Conservation (phyloP, 2,329 filamentous ascomycete genomes). For the Aspergillus neotritici region DNA sequence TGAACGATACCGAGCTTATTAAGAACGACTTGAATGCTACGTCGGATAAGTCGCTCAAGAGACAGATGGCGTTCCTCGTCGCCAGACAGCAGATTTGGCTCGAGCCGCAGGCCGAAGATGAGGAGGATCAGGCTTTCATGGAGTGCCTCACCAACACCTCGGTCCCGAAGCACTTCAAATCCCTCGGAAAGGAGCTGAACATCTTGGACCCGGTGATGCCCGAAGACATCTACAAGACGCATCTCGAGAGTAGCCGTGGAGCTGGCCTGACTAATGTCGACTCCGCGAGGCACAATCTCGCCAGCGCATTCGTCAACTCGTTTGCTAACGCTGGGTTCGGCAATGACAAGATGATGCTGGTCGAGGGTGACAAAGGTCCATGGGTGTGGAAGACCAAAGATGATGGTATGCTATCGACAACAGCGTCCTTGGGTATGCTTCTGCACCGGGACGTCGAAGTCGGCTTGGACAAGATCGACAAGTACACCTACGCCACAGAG, state of each 20-base stretch:
- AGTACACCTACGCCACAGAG: slow-evolving; percentile 81
- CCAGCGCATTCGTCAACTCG: slow-evolving; percentile 91
- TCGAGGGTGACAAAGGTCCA: slow-evolving; percentile 77
- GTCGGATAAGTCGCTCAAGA: slow-evolving; percentile 74
- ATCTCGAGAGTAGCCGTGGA: slow-evolving; percentile 90
- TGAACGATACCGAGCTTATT: slow-evolving; percentile 84
- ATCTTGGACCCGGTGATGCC: slow-evolving; percentile 94
- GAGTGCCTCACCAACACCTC: slow-evolving; percentile 85
- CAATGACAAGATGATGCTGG: slow-evolving; percentile 96
- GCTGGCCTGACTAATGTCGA: slow-evolving; percentile 91
- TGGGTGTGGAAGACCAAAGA: slow-evolving; percentile 99
- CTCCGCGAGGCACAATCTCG: slow-evolving; percentile 90
- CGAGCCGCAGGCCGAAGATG: slow-evolving; percentile 54
- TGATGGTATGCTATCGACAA: slow-evolving; percentile 93
- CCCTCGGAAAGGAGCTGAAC: slow-evolving; percentile 90
- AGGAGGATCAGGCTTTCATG: slow-evolving; percentile 67
- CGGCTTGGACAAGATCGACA: slow-evolving; percentile 89
- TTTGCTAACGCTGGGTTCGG: slow-evolving; percentile 96
- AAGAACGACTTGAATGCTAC: slow-evolving; percentile 73
- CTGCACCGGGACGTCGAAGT: slow-evolving; percentile 90
- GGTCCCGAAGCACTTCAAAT: slow-evolving; percentile 87
- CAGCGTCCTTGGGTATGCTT: slow-evolving; percentile 86
- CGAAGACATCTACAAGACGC: slow-evolving; percentile 99
- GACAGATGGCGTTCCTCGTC: slow-evolving; percentile 90
- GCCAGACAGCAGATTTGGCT: slow-evolving; percentile 85